Base-by-base conservation (phyloP, 2,329 filamentous ascomycete species). In the Fusarium sulawesiense region DNA sequence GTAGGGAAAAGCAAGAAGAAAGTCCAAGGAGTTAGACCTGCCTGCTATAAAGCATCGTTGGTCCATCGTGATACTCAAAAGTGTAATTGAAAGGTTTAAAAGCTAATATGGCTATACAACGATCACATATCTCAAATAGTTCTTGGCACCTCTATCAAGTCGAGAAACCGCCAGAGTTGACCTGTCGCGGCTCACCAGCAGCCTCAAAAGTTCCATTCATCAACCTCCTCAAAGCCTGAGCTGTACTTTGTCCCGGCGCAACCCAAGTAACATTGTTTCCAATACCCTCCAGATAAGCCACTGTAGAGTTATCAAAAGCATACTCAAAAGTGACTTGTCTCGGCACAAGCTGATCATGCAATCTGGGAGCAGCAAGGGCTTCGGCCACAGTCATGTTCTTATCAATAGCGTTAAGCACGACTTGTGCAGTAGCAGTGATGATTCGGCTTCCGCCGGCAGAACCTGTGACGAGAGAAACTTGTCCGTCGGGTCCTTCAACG, bases 281-380 rank as follows among this genome's bases (percentile, higher is more conserved):
- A 45, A 89, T 82, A 0, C 80, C 81, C 53, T 83, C 81, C 86
- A 97, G 83, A 71, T 87, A 92, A 0, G 85, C 87, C 2, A 91
- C 88, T 0, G 92, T 93, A 0, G 78, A 77, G 70, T 93, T 92
- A 68, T 96, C 87, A 72, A 90, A 97, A 0, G 83, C 79, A 41
- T 88, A 90, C 81, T 98, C 94, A 53, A 97, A 92, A 0, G 79
- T 82, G 2, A 91, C 86, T 59, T 83, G 81, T 54, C 92, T 88
- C 0, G 94, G 94, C 6, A 90, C 83, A 8, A 97, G 83, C 81
- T 97, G 94, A 74, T 97, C 93, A 74, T 98, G 94, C 25, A 97
- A 78, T 2, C 94, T 83, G 0, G 93, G 92, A 64, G 87, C 79
- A 0, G 86, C 87, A 1, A 97, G 80, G 0, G 93, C 91, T 50